These are phyloP conservation scores for Alternaria hordeiaustralica DNA, from an alignment of 2,329 filamentous ascomycete species.

Conservation along the genomic window DNA sequence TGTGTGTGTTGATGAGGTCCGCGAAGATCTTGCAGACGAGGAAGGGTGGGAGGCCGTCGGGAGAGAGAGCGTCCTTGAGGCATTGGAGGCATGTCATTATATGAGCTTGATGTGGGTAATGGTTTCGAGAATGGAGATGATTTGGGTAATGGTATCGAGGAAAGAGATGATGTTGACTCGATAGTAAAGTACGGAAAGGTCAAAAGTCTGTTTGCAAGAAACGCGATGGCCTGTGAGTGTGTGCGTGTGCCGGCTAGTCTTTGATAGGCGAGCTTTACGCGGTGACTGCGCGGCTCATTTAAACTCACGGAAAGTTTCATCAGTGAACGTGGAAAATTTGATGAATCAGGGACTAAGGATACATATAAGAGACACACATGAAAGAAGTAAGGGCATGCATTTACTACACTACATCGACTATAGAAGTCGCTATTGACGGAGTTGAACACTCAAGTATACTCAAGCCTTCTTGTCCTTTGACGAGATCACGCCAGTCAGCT, in stretches of 20 bases:
- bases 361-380: neutral
- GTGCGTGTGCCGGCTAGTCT: neutral
- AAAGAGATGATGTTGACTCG: neutral
- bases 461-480: neutral
- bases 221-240: neutral
- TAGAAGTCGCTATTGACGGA: neutral
- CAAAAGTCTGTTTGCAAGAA: neutral
- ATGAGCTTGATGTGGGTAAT: neutral
- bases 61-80: neutral
- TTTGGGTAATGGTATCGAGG: neutral
- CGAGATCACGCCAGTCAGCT: conserved; percentile 35
- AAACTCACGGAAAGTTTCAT: neutral
- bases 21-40: neutral
- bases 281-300: neutral
- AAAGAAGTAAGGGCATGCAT: neutral
- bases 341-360: neutral
- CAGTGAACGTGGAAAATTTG: neutral
- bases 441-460: neutral
- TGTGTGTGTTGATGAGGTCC: neutral
- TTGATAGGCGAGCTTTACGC: neutral
- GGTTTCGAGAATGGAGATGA: neutral
- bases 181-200: neutral
- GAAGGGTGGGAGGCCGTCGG: neutral
- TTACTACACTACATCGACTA: neutral
- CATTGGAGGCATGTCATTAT: neutral